phyloP scores from a whole-genome alignment of 1,284 basidiomycete species.

The Neolentinus lepideus region DNA sequence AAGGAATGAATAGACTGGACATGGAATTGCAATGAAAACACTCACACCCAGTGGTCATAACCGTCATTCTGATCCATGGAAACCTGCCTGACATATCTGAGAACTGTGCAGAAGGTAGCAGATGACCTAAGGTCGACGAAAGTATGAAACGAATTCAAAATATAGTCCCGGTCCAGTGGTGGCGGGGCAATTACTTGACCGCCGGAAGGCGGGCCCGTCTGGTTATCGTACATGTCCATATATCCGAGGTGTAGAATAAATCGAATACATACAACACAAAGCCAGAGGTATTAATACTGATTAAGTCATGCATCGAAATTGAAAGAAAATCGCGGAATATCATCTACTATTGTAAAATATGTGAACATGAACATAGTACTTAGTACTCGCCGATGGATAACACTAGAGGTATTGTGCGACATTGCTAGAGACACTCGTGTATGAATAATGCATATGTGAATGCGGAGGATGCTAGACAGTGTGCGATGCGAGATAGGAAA shows the following conservation, averaged over 20 bases:
- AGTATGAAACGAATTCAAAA: neutral
- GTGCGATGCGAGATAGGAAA: neutral
- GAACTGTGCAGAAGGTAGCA: neutral
- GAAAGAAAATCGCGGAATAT: too few relatives aligned
- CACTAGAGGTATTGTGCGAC: neutral
- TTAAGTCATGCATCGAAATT: too few relatives aligned
- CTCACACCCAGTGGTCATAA: conserved; percentile 40
- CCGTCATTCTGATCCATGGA: conserved; percentile 46
- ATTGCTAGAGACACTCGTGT: neutral
- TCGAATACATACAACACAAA: too few relatives aligned
- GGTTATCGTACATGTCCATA: too few relatives aligned
- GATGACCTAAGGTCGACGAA: neutral
- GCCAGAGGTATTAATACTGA: too few relatives aligned
- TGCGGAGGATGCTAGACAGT: neutral
- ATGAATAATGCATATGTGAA: neutral
- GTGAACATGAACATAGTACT: too few relatives aligned
- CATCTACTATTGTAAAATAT: too few relatives aligned
- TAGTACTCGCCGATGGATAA: too few relatives aligned
- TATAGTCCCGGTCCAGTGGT: too few relatives aligned
- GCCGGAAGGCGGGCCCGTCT: too few relatives aligned
- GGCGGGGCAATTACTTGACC: too few relatives aligned
- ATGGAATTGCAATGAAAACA: conserved; percentile 14
- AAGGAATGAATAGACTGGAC: conserved; percentile 7
- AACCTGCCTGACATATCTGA: conserved; percentile 23
- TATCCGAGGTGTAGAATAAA: too few relatives aligned